These are phyloP conservation scores for Cenchrus purpureus DNA, from an alignment of 176 grass and related monocot species.

Conservation along the genomic window DNA sequence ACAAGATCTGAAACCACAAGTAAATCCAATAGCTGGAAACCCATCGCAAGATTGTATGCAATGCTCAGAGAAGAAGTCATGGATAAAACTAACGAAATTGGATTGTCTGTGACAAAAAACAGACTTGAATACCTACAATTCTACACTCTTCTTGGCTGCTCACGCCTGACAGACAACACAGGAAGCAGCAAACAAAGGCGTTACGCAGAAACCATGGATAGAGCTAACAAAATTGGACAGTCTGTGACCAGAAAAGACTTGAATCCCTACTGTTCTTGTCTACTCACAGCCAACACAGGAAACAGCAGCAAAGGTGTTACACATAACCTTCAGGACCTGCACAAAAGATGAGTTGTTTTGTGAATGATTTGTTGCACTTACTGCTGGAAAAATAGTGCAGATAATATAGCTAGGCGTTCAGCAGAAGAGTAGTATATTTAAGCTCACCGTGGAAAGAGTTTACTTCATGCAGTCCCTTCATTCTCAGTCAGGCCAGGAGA, in stretches of 20 bases:
- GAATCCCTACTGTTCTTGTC: background rate
- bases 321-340: background rate
- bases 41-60: background rate
- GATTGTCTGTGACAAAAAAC: background rate
- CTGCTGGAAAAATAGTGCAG: background rate
- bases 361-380: background rate
- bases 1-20: background rate
- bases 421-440: background rate
- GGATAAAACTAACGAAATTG: background rate
- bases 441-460: background rate
- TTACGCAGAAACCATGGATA: background rate
- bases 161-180: no score
- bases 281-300: conserved; percentile 18
- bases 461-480: background rate
- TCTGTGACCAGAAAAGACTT: background rate
- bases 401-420: background rate
- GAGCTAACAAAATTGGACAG: background rate
- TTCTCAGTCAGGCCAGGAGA: background rate
- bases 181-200: no score
- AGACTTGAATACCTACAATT: background rate
- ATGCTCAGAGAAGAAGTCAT: background rate
- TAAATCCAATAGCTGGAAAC: background rate
- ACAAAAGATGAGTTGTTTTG: background rate
- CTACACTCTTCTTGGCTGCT: background rate
- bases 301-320: background rate